A percentile compares a stretch with the other conserved stretches of the same genome.
These are phyloP conservation scores for Zymoseptoria crescenta DNA, from an alignment of 2,329 filamentous ascomycete species.

Conservation along the genomic window DNA sequence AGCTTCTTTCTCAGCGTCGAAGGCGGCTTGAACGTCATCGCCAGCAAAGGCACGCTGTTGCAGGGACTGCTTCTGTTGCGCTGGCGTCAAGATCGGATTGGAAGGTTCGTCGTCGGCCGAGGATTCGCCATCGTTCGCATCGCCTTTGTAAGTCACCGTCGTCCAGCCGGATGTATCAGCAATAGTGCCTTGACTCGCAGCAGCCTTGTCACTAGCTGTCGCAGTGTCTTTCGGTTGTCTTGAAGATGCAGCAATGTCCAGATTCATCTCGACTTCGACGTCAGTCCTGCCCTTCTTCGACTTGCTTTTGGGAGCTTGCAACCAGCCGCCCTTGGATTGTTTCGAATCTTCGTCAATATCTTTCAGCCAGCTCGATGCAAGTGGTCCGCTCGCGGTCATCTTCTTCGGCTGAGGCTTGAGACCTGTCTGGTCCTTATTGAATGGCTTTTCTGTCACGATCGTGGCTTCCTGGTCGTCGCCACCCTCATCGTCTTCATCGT, in stretches of 20 bases:
- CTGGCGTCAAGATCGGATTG: constrained; percentile 21
- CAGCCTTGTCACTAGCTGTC: background rate
- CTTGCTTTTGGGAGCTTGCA: constrained; percentile 17
- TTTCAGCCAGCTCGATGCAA: constrained; percentile 16
- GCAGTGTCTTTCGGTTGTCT: background rate
- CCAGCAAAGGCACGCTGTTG: constrained; percentile 77
- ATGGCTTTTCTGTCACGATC: constrained; percentile 29
- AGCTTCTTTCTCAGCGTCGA: constrained; percentile 69
- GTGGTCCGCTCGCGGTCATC: constrained; percentile 16
- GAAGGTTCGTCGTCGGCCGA: constrained; percentile 16
- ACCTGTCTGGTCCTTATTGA: constrained; percentile 5
- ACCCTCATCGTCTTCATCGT: constrained; percentile 29
- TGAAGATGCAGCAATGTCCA: background rate
- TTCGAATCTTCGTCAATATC: constrained; percentile 3
- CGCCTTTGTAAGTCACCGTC: constrained; percentile 34
- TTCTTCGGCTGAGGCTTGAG: constrained; percentile 11
- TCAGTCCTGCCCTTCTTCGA: constrained; percentile 14
- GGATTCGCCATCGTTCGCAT: constrained; percentile 19
- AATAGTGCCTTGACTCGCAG: background rate
- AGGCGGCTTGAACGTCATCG: constrained; percentile 73
- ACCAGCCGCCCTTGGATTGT: constrained; percentile 14
- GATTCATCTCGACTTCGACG: constrained; percentile 12
- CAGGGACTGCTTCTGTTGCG: constrained; percentile 56
- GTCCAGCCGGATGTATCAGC: constrained; percentile 38
- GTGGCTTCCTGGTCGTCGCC: constrained; percentile 25